Evolutionary conservation across 2,329 filamentous ascomycete genomes (phyloP).

Genomic region (Aplosporella prunicola): DNA sequence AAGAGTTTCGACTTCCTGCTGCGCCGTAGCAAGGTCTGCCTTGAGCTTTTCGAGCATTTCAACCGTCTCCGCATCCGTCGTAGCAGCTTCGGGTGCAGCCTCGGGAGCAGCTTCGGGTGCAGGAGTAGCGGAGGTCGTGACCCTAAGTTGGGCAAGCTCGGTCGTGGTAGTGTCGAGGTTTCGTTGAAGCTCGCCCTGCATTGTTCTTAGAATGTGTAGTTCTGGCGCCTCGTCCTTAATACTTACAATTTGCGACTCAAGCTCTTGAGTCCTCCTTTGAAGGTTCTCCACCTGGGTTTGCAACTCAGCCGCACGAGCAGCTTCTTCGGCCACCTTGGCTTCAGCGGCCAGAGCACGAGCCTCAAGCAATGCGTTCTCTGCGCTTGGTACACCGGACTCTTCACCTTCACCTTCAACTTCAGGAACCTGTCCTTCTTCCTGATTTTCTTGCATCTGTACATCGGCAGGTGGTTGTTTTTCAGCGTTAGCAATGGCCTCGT

Average conservation of each 20-base stretch:
- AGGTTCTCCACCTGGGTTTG: constrained; percentile 38
- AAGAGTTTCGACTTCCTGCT: constrained; percentile 38
- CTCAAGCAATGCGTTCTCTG: constrained; percentile 23
- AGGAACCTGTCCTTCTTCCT: constrained; percentile 40
- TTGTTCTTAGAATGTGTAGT: background rate
- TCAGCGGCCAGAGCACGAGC: constrained; percentile 29
- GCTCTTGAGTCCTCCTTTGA: constrained; percentile 53
- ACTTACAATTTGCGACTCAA: constrained; percentile 49
- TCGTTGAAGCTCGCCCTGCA: constrained; percentile 31
- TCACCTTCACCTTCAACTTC: constrained; percentile 26
- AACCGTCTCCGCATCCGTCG: constrained; percentile 1
- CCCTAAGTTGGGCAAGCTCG: constrained; percentile 23
- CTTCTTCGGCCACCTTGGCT: constrained; percentile 29
- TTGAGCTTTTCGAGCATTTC: constrained; percentile 25
- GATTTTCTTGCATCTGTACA: constrained; percentile 19
- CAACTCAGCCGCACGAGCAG: constrained; percentile 26
- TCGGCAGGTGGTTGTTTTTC: constrained; percentile 18
- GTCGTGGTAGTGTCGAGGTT: constrained; percentile 26
- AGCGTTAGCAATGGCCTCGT: constrained; percentile 46
- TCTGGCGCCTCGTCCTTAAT: background rate
- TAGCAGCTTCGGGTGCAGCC: background rate
- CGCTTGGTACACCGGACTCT: constrained; percentile 6
- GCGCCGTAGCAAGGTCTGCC: constrained; percentile 34
- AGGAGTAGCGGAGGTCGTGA: background rate
- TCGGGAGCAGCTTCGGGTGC: background rate